These are phyloP conservation scores for Trametes cingulata DNA, from an alignment of 768 basidiomycete genomes.

Conservation along the genomic window DNA sequence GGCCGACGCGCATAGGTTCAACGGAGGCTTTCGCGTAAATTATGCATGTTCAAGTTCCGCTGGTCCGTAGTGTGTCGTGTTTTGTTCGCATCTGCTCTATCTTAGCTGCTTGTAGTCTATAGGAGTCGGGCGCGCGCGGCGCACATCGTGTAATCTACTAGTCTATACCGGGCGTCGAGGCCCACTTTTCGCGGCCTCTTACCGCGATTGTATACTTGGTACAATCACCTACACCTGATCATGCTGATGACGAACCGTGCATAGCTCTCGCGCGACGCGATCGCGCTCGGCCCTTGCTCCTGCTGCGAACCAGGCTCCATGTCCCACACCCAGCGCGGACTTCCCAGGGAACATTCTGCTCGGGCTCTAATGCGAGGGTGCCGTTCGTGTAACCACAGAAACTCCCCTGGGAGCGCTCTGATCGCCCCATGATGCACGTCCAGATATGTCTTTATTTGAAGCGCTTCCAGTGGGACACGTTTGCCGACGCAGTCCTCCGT, in stretches of 20 bases:
- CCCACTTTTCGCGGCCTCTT: constrained; percentile 1
- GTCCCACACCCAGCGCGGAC: constrained; percentile 6
- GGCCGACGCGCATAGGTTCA: not conserved
- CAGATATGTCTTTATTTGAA: constrained; percentile 12
- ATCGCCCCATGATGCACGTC: constrained; percentile 14
- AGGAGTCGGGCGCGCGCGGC: not conserved
- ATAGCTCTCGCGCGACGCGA: not conserved
- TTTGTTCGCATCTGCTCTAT: constrained; percentile 6
- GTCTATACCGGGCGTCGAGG: constrained; percentile 10
- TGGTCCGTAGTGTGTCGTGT: not conserved
- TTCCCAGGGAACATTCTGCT: constrained; percentile 15
- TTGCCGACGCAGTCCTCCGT: constrained; percentile 14
- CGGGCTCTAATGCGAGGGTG: constrained; percentile 12
- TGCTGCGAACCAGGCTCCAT: not conserved
- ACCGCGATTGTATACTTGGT: constrained; percentile 6
- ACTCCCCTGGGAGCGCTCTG: constrained; percentile 16
- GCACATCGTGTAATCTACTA: constrained; percentile 16
- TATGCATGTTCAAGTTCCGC: constrained; percentile 13
- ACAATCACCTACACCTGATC: constrained; percentile 12
- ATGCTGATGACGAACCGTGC: constrained; percentile 13
- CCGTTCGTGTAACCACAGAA: constrained; percentile 23
- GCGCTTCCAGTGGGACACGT: constrained; percentile 6
- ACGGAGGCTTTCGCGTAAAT: constrained; percentile 15
- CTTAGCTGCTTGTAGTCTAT: constrained; percentile 15
- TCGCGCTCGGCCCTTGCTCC: not conserved